A percentile compares a stretch with the other conserved stretches of the same genome.
These are phyloP conservation scores for Colletotrichum chrysophilum DNA, from an alignment of 2,329 filamentous ascomycete genomes.

Conservation along the genomic window DNA sequence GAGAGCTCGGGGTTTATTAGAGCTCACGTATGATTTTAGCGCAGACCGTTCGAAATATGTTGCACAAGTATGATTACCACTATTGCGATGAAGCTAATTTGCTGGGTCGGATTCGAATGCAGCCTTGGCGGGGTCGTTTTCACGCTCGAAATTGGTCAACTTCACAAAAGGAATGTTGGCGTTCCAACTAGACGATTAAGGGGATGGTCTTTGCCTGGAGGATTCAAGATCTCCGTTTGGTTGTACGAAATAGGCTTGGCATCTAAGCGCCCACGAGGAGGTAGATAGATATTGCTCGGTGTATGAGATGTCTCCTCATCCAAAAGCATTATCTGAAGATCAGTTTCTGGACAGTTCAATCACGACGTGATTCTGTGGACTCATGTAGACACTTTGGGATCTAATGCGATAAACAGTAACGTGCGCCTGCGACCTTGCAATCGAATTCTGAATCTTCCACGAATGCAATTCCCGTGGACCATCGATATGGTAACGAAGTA, in stretches of 20 bases:
- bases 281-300: fast-evolving
- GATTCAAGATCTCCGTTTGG: not conserved
- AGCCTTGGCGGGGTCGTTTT: not conserved
- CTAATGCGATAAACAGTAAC: not conserved
- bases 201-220: not conserved
- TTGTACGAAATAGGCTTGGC: not conserved
- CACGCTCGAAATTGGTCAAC: not conserved
- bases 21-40: not conserved
- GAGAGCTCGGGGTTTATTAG: not conserved
- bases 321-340: not conserved
- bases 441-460: not conserved
- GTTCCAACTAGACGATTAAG: not conserved
- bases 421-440: not conserved
- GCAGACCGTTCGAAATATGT: not conserved
- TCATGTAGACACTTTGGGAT: not conserved
- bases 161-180: not conserved
- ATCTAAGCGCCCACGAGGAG: not conserved
- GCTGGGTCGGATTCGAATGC: not conserved
- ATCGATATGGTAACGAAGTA: not conserved
- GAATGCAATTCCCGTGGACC: not conserved
- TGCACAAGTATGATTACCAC: too few species aligned
- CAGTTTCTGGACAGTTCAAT: not conserved
- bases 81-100: not conserved
- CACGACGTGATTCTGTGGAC: not conserved
- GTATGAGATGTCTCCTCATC: not conserved